Evolutionary conservation across 306 rosid species (phyloP).

Genomic region (Pueraria montana): DNA sequence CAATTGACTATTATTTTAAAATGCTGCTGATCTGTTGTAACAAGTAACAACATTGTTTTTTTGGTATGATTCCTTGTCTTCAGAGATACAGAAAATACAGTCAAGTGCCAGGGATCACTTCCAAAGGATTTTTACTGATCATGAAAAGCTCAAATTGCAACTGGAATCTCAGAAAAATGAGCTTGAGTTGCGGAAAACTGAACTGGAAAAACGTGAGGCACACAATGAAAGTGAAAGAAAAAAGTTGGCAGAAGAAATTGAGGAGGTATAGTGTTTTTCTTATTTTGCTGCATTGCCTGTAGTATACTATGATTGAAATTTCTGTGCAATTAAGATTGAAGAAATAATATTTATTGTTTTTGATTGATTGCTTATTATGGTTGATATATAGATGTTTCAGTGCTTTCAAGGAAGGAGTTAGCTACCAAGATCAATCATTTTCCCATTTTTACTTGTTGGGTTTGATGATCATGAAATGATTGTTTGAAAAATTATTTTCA

Average conservation of each 20-base stretch:
- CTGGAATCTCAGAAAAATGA: slow-evolving; percentile 83
- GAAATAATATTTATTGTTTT: slow-evolving; percentile 1
- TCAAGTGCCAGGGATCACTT: slow-evolving; percentile 86
- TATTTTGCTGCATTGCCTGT: slow-evolving; percentile 48
- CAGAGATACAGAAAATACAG: slow-evolving; percentile 86
- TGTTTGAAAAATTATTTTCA: slow-evolving; percentile 16
- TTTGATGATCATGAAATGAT: slow-evolving; percentile 30
- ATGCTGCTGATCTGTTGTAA: slow-evolving; percentile 39
- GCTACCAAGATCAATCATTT: not conserved
- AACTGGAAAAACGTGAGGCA: slow-evolving; percentile 90
- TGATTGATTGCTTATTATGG: slow-evolving; percentile 24
- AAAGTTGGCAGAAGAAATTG: slow-evolving; percentile 85
- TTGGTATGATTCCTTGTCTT: slow-evolving; percentile 46
- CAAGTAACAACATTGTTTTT: slow-evolving; percentile 41
- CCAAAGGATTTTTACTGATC: slow-evolving; percentile 85
- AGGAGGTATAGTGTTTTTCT: slow-evolving; percentile 65
- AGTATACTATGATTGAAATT: slow-evolving; percentile 32
- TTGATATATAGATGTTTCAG: slow-evolving; percentile 12
- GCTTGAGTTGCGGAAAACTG: slow-evolving; percentile 72
- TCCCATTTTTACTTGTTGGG: not conserved
- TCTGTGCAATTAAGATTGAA: slow-evolving; percentile 28
- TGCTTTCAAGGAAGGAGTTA: slow-evolving; percentile 32
- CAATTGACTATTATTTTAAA: slow-evolving; percentile 29
- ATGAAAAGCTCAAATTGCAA: slow-evolving; percentile 82
- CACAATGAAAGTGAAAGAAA: slow-evolving; percentile 86